Base-by-base conservation (phyloP, 225 moss, liverwort and hornwort species). In the Asterella californica region DNA sequence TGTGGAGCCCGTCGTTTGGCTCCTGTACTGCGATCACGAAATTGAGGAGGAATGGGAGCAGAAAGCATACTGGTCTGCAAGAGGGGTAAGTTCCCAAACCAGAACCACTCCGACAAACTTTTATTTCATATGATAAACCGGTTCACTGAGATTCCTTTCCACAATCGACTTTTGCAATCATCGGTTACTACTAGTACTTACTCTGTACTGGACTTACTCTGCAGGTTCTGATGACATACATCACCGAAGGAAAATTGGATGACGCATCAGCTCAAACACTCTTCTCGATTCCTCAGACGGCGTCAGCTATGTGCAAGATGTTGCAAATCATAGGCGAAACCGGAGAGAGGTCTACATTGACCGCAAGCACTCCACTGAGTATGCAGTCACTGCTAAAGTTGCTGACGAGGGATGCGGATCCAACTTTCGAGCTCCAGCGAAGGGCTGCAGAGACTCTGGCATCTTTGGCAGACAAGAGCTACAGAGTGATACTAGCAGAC, bases 11-110 rank as follows among this genome's bases (percentile, higher is more conserved):
- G 64, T 84, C 45, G 73, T 84, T 47, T 73, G 65, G 77, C 50
- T 81, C 45, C 77, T 84, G 21, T 77, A 81, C 29, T 59, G 30
- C 57, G 75, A 76, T 32, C 54, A 76, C 66, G 84, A 84, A 27
- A 77, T 72, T 42, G 77, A 80, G 33, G 84, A 84, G 73, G 80
- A 84, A 72, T 84, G 84, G 84, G 64, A 80, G 46, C 55, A 48
- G 36, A 72, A 65, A 9, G 71, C 77, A n/a, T 48, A 73, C 55
- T 53, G 54, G 64, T 63, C 77, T 46, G 78, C 77, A 9, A 74
- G 77, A 66, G 76, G 55, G 65, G 84, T 73, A 73, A 52, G 1
- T 6, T 70, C 21, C 69, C 32, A 38, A n/a, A 70, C 14, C 42
- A 38, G 69, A 45, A 38, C 24, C 22, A 15, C 19, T 61, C 17